These are phyloP conservation scores for Amanita exitialis DNA, from an alignment of 768 basidiomycete genomes.

Conservation along the genomic window DNA sequence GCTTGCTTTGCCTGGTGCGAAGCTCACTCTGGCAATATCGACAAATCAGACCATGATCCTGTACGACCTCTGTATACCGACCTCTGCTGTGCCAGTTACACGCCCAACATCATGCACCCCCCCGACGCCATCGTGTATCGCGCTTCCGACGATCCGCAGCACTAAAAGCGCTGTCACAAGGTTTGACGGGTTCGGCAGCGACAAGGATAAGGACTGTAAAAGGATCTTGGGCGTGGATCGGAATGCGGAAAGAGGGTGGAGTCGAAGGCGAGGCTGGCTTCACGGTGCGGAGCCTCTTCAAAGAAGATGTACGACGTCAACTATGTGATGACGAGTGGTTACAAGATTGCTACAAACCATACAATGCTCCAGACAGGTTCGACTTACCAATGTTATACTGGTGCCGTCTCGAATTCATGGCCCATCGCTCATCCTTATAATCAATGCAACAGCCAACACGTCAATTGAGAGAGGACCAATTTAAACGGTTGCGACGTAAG, in stretches of 20 bases:
- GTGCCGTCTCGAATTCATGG: no score
- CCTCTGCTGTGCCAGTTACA: slow-evolving; percentile 14
- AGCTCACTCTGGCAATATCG: slow-evolving; percentile 48
- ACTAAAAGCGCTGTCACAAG: slow-evolving; percentile 52
- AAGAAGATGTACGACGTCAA: not conserved
- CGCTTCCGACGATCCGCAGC: slow-evolving; percentile 27
- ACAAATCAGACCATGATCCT: slow-evolving; percentile 67
- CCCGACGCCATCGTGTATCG: slow-evolving; percentile 58
- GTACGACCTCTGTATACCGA: slow-evolving; percentile 50
- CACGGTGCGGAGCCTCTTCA: slow-evolving; percentile 45
- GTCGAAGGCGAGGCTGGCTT: slow-evolving; percentile 59
- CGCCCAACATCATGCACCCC: slow-evolving; percentile 44
- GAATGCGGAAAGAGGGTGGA: slow-evolving; percentile 29
- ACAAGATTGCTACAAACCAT: no score
- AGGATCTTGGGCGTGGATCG: slow-evolving; percentile 56
- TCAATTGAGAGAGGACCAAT: no score
- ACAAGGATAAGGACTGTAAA: slow-evolving; percentile 32
- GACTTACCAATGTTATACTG: no score
- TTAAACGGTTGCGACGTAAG: no score
- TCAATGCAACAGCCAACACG: no score
- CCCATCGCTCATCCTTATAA: no score
- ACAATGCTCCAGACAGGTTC: no score
- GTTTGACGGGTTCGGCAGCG: slow-evolving; percentile 34
- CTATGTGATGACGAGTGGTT: no score
- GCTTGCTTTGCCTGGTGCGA: slow-evolving; percentile 37